phyloP scores from a whole-genome alignment of 345 rosid species.

The Cochlearia excelsa region DNA sequence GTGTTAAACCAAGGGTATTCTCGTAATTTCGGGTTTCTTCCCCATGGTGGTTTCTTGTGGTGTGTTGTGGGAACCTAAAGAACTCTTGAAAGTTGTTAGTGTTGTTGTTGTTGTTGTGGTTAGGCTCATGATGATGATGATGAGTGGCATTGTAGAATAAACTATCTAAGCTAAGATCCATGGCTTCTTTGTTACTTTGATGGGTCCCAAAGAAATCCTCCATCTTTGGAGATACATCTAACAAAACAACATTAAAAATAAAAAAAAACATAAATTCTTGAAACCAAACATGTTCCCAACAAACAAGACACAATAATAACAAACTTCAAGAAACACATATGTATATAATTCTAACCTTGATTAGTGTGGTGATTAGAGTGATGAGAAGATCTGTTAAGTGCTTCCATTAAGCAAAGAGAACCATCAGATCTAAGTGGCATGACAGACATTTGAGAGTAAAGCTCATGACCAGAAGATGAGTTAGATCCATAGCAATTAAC shows the following conservation, averaged over 20 bases:
- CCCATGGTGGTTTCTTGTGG: constrained; percentile 44
- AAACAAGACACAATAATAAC: constrained; percentile 20
- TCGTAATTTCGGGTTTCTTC: constrained; percentile 42
- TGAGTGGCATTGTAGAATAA: constrained; percentile 45
- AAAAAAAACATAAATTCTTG: constrained; percentile 21
- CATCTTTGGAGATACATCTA: constrained; percentile 68
- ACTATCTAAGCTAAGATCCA: constrained; percentile 77
- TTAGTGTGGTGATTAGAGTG: constrained; percentile 37
- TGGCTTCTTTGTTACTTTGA: constrained; percentile 66
- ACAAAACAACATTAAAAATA: constrained; percentile 34
- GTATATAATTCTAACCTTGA: constrained; percentile 44
- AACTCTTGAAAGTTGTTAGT: constrained; percentile 40
- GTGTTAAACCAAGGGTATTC: constrained; percentile 48
- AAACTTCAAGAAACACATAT: constrained; percentile 3
- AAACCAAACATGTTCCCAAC: constrained; percentile 34
- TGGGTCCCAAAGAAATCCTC: constrained; percentile 94
- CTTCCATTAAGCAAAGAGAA: constrained; percentile 89
- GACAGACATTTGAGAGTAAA: constrained; percentile 55
- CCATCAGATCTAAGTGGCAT: constrained; percentile 97
- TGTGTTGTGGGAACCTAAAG: constrained; percentile 35
- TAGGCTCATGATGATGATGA: constrained; percentile 28
- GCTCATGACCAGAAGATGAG: constrained; percentile 31
- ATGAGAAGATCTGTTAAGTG: constrained; percentile 58
- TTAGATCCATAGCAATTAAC: constrained; percentile 47
- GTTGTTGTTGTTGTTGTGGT: constrained; percentile 38